Conservation (phyloP, 2,329 filamentous ascomycete species). For the Ceratocystis alfenasii region DNA sequence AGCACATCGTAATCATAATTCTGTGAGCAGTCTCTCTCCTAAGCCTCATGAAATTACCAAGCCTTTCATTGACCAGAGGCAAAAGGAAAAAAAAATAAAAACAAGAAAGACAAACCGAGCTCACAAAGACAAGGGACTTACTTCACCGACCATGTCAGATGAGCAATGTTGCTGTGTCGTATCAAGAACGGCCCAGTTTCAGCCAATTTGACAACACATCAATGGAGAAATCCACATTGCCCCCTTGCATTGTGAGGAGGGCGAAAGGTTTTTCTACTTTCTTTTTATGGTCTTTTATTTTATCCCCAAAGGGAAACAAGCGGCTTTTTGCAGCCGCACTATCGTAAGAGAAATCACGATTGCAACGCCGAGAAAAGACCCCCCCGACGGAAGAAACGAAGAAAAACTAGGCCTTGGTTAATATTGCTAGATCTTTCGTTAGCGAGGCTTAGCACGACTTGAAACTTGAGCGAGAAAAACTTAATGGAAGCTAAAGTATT, state of each 20-base stretch:
- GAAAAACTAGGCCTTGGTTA: background rate
- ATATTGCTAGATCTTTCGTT: background rate
- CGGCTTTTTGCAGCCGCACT: conserved; percentile 8
- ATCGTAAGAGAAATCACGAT: background rate
- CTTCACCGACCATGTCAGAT: background rate
- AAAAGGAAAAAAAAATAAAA: background rate
- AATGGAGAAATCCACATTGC: conserved; percentile 1
- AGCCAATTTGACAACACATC: conserved; percentile 10
- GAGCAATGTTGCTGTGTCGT: background rate
- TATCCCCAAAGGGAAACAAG: conserved; percentile 1
- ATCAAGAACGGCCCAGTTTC: conserved; percentile 7
- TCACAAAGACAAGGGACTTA: background rate
- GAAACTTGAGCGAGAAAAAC: background rate
- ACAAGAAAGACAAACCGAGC: background rate
- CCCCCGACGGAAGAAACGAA: background rate
- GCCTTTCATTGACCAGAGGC: background rate
- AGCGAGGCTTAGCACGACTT: background rate
- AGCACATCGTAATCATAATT: background rate
- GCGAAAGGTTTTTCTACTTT: background rate
- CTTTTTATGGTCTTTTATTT: background rate
- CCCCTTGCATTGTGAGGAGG: background rate
- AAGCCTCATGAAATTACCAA: background rate
- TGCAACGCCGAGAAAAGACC: background rate
- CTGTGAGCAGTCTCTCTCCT: background rate
- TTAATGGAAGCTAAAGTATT: background rate